A percentile compares a stretch with the other conserved stretches of the same genome.
These are phyloP conservation scores for Blastocystis sp. DNA, from an alignment of 352 stramenopile species.

Conservation along the genomic window DNA sequence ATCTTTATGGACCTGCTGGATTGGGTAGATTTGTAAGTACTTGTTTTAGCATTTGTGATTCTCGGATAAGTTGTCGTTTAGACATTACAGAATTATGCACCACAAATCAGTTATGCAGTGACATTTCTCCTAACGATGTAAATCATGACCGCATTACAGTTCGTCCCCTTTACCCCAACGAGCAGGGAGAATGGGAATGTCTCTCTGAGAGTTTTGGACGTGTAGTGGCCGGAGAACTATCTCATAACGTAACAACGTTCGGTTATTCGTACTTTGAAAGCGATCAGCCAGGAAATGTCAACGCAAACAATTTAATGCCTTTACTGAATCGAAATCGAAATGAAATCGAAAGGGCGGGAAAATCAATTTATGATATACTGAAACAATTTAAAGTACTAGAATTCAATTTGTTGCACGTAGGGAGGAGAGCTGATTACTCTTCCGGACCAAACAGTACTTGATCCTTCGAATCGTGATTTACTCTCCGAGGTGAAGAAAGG, in stretches of 20 bases:
- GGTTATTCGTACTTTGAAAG: slow-evolving; percentile 6
- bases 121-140: neutral
- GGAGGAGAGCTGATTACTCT: neutral
- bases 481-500: neutral
- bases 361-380: neutral
- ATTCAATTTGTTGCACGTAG: neutral
- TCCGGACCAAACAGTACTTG: neutral
- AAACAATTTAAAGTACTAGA: slow-evolving; percentile 1
- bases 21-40: neutral
- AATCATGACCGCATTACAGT: neutral
- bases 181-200: neutral
- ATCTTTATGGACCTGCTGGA: neutral
- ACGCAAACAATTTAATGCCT: neutral
- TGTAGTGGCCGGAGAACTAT: neutral
- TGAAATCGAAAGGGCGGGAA: neutral
- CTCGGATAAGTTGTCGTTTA: neutral
- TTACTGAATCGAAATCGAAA: neutral
- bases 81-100: slow-evolving; percentile 14
- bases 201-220: neutral
- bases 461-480: neutral
- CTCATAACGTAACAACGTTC: slow-evolving; percentile 21
- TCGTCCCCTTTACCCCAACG: neutral
- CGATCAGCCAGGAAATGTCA: neutral
- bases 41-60: neutral
- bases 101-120: neutral